phyloP scores from a whole-genome alignment of 441 rosid genomes.

The Mallotus japonicus region DNA sequence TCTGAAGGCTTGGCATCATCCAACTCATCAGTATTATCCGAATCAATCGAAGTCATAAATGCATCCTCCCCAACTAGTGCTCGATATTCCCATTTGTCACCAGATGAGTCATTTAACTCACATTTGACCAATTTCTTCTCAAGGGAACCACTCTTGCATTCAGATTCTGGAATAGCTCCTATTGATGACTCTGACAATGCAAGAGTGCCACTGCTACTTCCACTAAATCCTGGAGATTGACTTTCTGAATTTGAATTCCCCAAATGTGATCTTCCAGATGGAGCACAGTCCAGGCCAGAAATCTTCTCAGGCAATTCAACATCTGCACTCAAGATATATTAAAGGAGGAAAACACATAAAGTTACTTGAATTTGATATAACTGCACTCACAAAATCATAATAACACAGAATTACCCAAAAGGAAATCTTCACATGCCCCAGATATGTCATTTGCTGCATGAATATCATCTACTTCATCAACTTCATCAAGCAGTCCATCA shows the following conservation, averaged over 20 bases:
- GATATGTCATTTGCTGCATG: constrained; percentile 54
- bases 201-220: constrained; percentile 43
- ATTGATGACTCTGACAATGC: constrained; percentile 56
- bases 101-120: constrained; percentile 25
- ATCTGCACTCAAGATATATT: constrained; percentile 41
- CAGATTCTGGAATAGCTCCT: constrained; percentile 37
- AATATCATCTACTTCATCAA: constrained; percentile 70
- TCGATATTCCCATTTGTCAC: constrained; percentile 27
- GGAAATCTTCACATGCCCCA: constrained; percentile 48
- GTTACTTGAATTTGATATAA: not conserved
- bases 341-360: not conserved
- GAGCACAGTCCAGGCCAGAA: constrained; percentile 40
- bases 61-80: constrained; percentile 23
- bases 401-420: constrained; percentile 45
- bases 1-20: constrained; percentile 48
- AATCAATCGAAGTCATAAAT: constrained; percentile 25
- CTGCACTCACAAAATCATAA: constrained; percentile 7
- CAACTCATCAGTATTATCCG: constrained; percentile 32
- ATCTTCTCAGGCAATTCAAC: constrained; percentile 52
- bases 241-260: constrained; percentile 59
- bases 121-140: constrained; percentile 29
- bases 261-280: constrained; percentile 30
- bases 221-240: constrained; percentile 64
- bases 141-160: constrained; percentile 36
- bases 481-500: constrained; percentile 72